Percentiles rank a stretch among this genome's conserved stretches.
Conservation (phyloP, 2,329 filamentous ascomycete genomes). For the Fusarium acutatum region DNA sequence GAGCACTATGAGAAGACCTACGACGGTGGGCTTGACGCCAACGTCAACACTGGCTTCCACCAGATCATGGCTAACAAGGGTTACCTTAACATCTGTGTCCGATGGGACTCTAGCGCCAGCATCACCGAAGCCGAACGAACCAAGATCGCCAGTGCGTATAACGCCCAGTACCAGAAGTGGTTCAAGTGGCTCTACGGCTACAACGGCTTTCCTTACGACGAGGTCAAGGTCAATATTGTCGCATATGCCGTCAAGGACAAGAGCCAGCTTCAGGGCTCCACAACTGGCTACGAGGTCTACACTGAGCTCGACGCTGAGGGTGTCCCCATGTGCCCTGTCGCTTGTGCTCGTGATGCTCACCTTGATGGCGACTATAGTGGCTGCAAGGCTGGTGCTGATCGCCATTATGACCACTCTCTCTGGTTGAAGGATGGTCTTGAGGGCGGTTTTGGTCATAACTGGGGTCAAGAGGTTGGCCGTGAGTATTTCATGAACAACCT, state of each 20-base stretch:
- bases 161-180: slow-evolving; percentile 52
- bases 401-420: slow-evolving; percentile 55
- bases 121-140: slow-evolving; percentile 50
- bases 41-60: slow-evolving; percentile 45
- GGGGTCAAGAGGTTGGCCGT: slow-evolving; percentile 54
- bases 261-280: slow-evolving; percentile 48
- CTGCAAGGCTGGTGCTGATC: slow-evolving; percentile 45
- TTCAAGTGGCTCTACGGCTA: slow-evolving; percentile 53
- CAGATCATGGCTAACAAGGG: slow-evolving; percentile 45
- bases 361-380: slow-evolving; percentile 51
- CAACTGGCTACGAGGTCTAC: slow-evolving; percentile 50
- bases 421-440: slow-evolving; percentile 56
- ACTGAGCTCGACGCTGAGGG: slow-evolving; percentile 51
- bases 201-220: slow-evolving; percentile 53
- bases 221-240: slow-evolving; percentile 50
- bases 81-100: slow-evolving; percentile 49
- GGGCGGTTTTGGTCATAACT: slow-evolving; percentile 55
- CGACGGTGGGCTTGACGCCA: slow-evolving; percentile 17
- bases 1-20: slow-evolving; percentile 27
- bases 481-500: slow-evolving; percentile 55
- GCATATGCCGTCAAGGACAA: slow-evolving; percentile 53
- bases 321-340: slow-evolving; percentile 49
- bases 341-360: slow-evolving; percentile 55
- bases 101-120: slow-evolving; percentile 51
- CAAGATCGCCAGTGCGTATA: slow-evolving; percentile 47